Base-by-base conservation (phyloP, 352 stramenopile species). In the Globisporangium polare region DNA sequence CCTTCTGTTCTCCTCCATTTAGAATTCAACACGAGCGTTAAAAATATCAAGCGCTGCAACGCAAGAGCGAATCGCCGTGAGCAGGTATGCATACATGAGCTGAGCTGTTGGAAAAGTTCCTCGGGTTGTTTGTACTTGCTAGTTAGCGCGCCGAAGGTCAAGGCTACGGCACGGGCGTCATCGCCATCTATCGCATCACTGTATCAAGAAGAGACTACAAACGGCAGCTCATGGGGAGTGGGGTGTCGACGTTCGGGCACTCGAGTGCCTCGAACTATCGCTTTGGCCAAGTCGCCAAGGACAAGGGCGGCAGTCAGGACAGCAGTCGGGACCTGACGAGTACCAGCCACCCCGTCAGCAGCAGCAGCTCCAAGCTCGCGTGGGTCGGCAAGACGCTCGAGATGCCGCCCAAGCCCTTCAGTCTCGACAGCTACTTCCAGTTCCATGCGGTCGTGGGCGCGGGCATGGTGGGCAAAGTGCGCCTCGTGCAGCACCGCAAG, bases 381-480 rank as follows among this genome's bases (percentile, higher is more conserved):
- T 90, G 81, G 78, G 62, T 90, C 12, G 81, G 81, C 22, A 76
- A 64, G 50, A 75, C 58, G 26, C 65, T 90, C 42, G 75, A 83
- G 31, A 64, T 88, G 59, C 78, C 77, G 22, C 69, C 71, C 26
- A 90, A 86, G 53, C 71, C 77, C 0, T 77, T 87, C 54, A 80
- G 65, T 17, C 41, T 89, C 17, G 71, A 82, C 39, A 79, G 66
- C 41, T 76, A 87, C 64, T 92, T 92, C 52, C 59, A 78, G 3
- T 24, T 88, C 58, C 63, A 79, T 62, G 70, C 69, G 5, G 71
- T 92, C 10, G 63, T 92, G 4, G 83, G 83, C 53, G 91, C 77
- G 5, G 83, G 83, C 26, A 90, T 92, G 75, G 65, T 92, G 5
- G 83, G 83, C 27, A 76, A 82, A 56, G 83, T 92, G 54, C 75